These are phyloP conservation scores for Chimonanthus praecox DNA, from an alignment of 164 flowering plant genomes.

Conservation along the genomic window DNA sequence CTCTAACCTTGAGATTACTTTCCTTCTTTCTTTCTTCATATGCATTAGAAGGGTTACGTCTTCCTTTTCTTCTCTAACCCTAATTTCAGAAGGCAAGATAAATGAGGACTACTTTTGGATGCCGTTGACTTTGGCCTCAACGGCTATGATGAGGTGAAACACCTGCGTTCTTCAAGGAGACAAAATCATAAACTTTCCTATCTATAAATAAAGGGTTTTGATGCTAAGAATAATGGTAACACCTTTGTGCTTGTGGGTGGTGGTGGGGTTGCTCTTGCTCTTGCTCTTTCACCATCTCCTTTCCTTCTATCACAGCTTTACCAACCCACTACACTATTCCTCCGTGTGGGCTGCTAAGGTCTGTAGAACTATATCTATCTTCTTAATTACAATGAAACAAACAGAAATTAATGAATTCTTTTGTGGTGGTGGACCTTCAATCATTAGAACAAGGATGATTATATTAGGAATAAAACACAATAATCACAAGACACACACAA, in stretches of 20 bases:
- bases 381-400: not conserved
- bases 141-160: conserved; percentile 46
- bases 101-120: conserved; percentile 7
- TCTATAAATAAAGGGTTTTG: conserved; percentile 16
- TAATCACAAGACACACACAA: not conserved
- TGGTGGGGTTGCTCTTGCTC: conserved; percentile 11
- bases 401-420: not conserved
- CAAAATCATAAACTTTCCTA: conserved; percentile 36
- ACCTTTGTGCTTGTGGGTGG: not conserved
- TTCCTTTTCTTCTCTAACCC: conserved; percentile 1
- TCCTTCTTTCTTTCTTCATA: not conserved
- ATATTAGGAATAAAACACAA: conserved; percentile 2
- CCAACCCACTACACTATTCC: conserved; percentile 13
- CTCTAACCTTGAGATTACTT: not conserved
- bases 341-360: not conserved
- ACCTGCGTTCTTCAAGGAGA: conserved; percentile 36
- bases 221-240: conserved; percentile 14
- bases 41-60: not conserved
- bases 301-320: conserved; percentile 13
- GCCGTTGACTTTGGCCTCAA: conserved; percentile 42
- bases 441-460: conserved; percentile 8
- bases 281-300: conserved; percentile 1
- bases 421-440: conserved; percentile 3
- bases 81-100: not conserved
- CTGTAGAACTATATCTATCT: not conserved